phyloP scores from a whole-genome alignment of 2,329 filamentous ascomycete species.

The Rachicladosporium sp. region DNA sequence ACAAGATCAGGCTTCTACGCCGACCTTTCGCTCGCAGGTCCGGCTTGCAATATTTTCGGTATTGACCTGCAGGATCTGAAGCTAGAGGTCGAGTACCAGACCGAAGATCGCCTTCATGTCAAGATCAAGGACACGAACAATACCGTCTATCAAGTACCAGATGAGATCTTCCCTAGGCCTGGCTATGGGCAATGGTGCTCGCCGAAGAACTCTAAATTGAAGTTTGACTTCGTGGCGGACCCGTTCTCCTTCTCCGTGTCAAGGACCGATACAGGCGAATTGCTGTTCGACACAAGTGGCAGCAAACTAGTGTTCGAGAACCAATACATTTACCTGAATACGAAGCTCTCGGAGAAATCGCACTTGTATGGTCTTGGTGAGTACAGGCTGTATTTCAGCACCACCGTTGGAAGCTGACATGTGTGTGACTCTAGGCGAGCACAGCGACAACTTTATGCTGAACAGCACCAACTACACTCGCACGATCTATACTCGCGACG shows the following conservation, averaged over 20 bases:
- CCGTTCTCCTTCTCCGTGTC: slow-evolving; percentile 56
- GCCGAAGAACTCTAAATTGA: slow-evolving; percentile 32
- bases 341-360: slow-evolving; percentile 51
- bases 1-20: slow-evolving; percentile 48
- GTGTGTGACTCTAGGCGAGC: slow-evolving; percentile 41
- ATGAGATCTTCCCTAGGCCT: slow-evolving; percentile 53
- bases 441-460: slow-evolving; percentile 48
- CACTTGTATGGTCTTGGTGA: slow-evolving; percentile 57
- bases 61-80: slow-evolving; percentile 42
- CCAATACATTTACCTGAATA: slow-evolving; percentile 61
- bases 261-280: slow-evolving; percentile 41
- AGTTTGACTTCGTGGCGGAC: slow-evolving; percentile 38
- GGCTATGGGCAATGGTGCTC: slow-evolving; percentile 25
- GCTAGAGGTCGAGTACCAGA: slow-evolving; percentile 46
- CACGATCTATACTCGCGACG: slow-evolving; percentile 55
- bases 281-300: slow-evolving; percentile 55
- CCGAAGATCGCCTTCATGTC: slow-evolving; percentile 50
- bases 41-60: slow-evolving; percentile 47
- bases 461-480: slow-evolving; percentile 55
- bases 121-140: slow-evolving; percentile 56
- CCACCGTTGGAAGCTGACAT: too few species aligned
- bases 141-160: slow-evolving; percentile 54
- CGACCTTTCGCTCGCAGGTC: slow-evolving; percentile 53
- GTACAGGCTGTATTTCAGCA: too few species aligned
- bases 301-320: slow-evolving; percentile 58